These are phyloP conservation scores for Apostasia ramifera DNA, from an alignment of 106 monocot genomes.

Conservation along the genomic window DNA sequence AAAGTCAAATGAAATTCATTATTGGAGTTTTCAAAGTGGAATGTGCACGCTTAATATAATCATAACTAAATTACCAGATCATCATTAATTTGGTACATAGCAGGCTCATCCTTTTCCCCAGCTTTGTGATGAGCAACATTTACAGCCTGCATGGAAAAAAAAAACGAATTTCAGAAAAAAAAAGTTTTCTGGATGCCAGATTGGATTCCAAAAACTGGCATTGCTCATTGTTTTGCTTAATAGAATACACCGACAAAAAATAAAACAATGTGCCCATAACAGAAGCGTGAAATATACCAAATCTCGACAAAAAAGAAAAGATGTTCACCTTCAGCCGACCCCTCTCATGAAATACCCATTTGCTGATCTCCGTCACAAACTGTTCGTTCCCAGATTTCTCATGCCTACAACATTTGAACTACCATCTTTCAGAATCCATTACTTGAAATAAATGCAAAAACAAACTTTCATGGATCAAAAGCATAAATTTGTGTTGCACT, in stretches of 20 bases:
- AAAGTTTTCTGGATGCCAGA: background rate
- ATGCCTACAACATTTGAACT: constrained; percentile 25
- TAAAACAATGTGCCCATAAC: background rate
- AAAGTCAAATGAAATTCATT: background rate
- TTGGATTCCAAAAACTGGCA: background rate
- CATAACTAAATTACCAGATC: constrained; percentile 60
- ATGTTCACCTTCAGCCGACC: constrained; percentile 85
- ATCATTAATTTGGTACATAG: constrained; percentile 88
- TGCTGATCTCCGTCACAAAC: constrained; percentile 82
- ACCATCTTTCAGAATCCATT: too few relatives aligned
- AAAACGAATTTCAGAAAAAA: constrained; percentile 1
- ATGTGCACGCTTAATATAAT: background rate
- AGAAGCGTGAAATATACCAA: too few relatives aligned
- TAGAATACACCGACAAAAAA: background rate
- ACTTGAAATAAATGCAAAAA: too few relatives aligned
- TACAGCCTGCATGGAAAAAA: constrained; percentile 47
- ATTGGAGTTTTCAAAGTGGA: background rate
- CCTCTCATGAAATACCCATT: constrained; percentile 99
- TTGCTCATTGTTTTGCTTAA: background rate
- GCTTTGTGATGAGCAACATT: constrained; percentile 80
- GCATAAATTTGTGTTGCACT: too few relatives aligned
- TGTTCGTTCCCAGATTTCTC: constrained; percentile 85
- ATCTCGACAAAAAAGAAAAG: background rate
- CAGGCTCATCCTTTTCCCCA: constrained; percentile 69
- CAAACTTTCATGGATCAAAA: too few relatives aligned